phyloP scores from a whole-genome alignment of 1,284 basidiomycete genomes.

The Ustilago shanxiensis region DNA sequence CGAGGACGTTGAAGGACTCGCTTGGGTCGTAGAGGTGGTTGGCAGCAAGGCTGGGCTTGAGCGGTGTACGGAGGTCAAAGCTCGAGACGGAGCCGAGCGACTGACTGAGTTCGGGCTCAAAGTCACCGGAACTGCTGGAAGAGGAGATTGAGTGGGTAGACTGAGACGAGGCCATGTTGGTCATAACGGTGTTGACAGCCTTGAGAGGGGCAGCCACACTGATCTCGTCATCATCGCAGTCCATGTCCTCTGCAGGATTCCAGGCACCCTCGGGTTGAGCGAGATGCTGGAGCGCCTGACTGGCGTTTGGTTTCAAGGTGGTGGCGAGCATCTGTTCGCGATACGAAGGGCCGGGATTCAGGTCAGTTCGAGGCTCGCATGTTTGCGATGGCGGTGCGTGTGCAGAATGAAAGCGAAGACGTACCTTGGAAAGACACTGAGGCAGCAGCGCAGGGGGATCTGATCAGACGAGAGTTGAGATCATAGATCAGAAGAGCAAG shows the following conservation, averaged over 20 bases:
- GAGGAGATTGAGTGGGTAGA: constrained; percentile 51
- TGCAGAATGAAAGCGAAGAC: background rate
- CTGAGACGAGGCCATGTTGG: constrained; percentile 43
- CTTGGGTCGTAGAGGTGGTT: constrained; percentile 40
- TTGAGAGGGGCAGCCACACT: constrained; percentile 20
- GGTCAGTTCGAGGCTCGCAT: constrained; percentile 12
- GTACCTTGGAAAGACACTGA: constrained; percentile 17
- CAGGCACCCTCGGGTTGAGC: constrained; percentile 22
- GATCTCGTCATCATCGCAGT: constrained; percentile 42
- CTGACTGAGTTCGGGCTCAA: constrained; percentile 58
- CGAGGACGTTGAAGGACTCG: constrained; percentile 37
- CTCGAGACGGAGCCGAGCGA: constrained; percentile 57
- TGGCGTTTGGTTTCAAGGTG: constrained; percentile 15
- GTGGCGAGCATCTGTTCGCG: constrained; percentile 41
- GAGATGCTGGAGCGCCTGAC: constrained; percentile 28
- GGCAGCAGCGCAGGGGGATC: constrained; percentile 11
- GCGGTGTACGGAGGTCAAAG: constrained; percentile 58
- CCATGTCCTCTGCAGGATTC: constrained; percentile 50
- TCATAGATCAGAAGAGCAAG: constrained; percentile 16
- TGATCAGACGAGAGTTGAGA: constrained; percentile 8
- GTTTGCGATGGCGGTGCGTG: background rate
- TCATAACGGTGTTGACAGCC: constrained; percentile 21
- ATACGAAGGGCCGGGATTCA: background rate
- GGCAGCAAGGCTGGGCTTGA: constrained; percentile 45
- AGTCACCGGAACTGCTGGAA: constrained; percentile 40